Percentiles rank a stretch among this genome's conserved stretches.
Conservation (phyloP, 495 filamentous ascomycete species). For the Neurospora sp. region DNA sequence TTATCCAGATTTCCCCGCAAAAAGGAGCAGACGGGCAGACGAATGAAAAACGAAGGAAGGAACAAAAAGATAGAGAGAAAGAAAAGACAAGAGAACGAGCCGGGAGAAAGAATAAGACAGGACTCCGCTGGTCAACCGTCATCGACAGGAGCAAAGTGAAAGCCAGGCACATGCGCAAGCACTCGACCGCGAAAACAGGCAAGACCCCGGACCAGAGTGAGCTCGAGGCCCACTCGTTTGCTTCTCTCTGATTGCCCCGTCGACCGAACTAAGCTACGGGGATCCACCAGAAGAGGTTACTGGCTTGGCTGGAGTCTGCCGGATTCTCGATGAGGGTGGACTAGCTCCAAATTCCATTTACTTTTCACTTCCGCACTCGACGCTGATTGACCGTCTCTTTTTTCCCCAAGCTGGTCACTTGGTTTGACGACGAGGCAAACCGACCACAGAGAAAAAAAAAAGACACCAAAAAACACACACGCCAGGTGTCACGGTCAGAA, state of each 20-base stretch:
- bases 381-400: background rate
- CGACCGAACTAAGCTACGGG: background rate
- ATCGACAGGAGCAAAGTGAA: background rate
- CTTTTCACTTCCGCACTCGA: background rate
- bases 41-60: background rate
- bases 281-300: background rate
- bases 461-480: background rate
- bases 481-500: background rate
- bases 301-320: background rate
- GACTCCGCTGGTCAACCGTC: background rate
- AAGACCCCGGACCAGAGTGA: conserved; percentile 10
- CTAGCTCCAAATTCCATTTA: background rate
- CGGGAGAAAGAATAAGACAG: background rate
- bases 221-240: conserved; percentile 16
- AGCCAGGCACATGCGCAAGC: background rate
- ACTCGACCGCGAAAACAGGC: background rate
- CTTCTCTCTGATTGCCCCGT: conserved; percentile 16
- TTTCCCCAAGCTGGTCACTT: background rate
- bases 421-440: background rate
- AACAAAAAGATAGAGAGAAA: background rate
- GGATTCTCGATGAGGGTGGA: background rate
- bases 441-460: background rate
- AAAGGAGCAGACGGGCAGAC: background rate
- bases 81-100: background rate
- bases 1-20: conserved; percentile 11